Conservation (phyloP, 192 early-diverging fungal genomes). For the Hyaloraphidium curvatum region DNA sequence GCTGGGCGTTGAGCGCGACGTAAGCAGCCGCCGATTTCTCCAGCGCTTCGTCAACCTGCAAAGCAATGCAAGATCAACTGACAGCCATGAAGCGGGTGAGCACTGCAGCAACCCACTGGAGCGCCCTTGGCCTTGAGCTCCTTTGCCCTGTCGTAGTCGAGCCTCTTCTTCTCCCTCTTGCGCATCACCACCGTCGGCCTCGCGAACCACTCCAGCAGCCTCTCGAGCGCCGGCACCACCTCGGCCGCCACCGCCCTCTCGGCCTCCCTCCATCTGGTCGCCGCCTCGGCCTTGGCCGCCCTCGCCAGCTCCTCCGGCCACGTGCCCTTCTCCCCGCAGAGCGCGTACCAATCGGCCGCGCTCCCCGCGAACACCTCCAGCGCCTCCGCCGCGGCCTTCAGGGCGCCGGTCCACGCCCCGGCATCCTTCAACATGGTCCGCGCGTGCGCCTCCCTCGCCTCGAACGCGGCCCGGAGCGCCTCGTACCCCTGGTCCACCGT, state of each 20-base stretch:
- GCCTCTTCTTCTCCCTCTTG: slow-evolving; percentile 45
- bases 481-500: slow-evolving; percentile 40
- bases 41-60: slow-evolving; percentile 38
- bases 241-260: too few species aligned
- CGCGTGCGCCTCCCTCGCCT: slow-evolving; percentile 5
- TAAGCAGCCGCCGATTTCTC: slow-evolving; percentile 44
- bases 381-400: too few species aligned
- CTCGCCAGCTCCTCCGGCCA: too few species aligned
- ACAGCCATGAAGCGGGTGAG: not conserved
- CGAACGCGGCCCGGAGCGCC: slow-evolving; percentile 30
- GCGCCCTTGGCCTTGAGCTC: slow-evolving; percentile 34
- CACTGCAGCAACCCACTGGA: slow-evolving; percentile 23
- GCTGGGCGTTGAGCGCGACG: slow-evolving; percentile 42
- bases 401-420: too few species aligned
- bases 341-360: too few species aligned
- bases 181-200: slow-evolving; percentile 48
- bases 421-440: not conserved
- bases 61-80: not conserved
- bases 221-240: slow-evolving; percentile 23
- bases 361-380: too few species aligned
- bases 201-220: slow-evolving; percentile 27
- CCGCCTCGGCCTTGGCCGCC: too few species aligned
- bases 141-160: slow-evolving; percentile 49
- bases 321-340: too few species aligned
- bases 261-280: too few species aligned